Evolutionary conservation across 202 grass and related monocot species (phyloP).

Genomic region (Panicum hallii): DNA sequence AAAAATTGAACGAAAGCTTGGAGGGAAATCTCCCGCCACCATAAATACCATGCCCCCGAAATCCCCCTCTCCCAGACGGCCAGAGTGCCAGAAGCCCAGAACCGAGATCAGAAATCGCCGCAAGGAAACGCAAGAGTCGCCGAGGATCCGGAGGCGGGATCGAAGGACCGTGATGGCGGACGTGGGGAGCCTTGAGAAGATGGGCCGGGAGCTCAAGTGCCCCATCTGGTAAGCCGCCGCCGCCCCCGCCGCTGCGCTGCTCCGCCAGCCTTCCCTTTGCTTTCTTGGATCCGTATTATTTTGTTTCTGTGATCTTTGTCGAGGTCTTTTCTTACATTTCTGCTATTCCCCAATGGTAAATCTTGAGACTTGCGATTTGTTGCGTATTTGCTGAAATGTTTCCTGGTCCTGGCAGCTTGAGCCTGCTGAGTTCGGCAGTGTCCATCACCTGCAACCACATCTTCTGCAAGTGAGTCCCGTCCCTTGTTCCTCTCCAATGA

Average conservation of each 20-base stretch:
- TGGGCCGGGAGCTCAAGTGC: conserved; percentile 89
- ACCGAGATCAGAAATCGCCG: background rate
- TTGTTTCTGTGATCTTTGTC: background rate
- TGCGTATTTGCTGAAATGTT: background rate
- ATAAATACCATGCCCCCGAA: conserved; percentile 31
- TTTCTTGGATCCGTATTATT: background rate
- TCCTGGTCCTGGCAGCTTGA: conserved; percentile 58
- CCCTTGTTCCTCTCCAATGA: background rate
- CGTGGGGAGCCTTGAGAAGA: conserved; percentile 71
- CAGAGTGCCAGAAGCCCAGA: background rate
- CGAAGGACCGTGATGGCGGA: conserved; percentile 63
- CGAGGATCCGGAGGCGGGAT: conserved; percentile 31
- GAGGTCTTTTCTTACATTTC: background rate
- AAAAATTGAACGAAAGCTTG: conserved; percentile 38
- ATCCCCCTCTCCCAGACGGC: background rate
- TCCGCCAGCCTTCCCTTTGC: background rate
- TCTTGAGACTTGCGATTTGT: background rate
- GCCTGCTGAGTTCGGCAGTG: conserved; percentile 62
- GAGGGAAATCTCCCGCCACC: conserved; percentile 65
- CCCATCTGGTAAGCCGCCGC: conserved; percentile 75
- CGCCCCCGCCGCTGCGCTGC: background rate
- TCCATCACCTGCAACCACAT: conserved; percentile 85
- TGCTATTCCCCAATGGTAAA: background rate
- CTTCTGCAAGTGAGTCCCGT: conserved; percentile 81
- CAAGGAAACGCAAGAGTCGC: background rate